These are phyloP conservation scores for Mycena rebaudengoi DNA, from an alignment of 768 basidiomycete genomes.

Conservation along the genomic window DNA sequence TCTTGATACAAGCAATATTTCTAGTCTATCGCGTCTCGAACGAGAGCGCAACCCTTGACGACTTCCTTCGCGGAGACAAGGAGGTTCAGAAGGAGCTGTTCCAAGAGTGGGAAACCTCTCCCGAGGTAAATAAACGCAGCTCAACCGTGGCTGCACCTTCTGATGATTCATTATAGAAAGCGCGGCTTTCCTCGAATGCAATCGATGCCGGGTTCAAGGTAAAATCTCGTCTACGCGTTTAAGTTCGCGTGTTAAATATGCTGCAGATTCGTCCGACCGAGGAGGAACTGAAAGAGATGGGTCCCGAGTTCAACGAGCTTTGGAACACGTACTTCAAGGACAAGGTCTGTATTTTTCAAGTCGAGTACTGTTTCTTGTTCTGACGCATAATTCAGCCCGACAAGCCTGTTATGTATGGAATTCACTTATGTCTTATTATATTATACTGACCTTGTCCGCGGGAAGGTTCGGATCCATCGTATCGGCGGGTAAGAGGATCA, in stretches of 20 bases:
- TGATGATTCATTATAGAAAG: constrained; percentile 63
- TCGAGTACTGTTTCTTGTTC: background rate
- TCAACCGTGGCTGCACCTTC: background rate
- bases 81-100: constrained; percentile 59
- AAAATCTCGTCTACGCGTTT: background rate
- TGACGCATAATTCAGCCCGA: constrained; percentile 54
- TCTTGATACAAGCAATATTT: constrained; percentile 5
- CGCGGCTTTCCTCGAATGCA: constrained; percentile 71
- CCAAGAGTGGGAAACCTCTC: constrained; percentile 28
- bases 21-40: constrained; percentile 73
- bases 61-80: constrained; percentile 75
- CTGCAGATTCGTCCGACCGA: constrained; percentile 71
- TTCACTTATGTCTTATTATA: too few relatives aligned
- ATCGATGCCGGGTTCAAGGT: constrained; percentile 84
- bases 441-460: too few relatives aligned
- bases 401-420: constrained; percentile 78
- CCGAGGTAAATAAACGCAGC: constrained; percentile 39
- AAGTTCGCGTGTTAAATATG: background rate
- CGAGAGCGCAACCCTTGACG: constrained; percentile 68
- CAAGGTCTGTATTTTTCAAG: constrained; percentile 41
- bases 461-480: constrained; percentile 76
- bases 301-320: constrained; percentile 76
- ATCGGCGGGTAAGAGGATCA: constrained; percentile 53
- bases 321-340: constrained; percentile 81
- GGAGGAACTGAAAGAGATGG: constrained; percentile 78